Base-by-base conservation (phyloP, 228 moss, liverwort and hornwort genomes). In the Sphagnum fallax region DNA sequence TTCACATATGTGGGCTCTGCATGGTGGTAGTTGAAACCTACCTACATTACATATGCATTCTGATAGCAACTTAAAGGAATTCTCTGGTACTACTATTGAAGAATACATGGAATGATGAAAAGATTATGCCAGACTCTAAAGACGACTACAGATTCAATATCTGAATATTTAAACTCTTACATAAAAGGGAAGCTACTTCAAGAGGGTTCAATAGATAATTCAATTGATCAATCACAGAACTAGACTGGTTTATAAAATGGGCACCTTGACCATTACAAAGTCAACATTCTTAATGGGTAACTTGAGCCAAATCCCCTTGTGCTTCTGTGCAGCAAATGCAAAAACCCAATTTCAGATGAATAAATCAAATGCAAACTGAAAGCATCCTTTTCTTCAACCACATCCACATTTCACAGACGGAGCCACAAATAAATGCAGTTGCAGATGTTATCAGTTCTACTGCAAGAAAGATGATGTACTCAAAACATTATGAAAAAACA, bases 261-360 rank as follows among this genome's bases (percentile, higher is more conserved):
- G 32, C 75, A 78, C 85, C 77, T 86, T 65, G 47, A 86, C 67
- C 52, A 86, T 81, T 15, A 86, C 79, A 49, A 86, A 78, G 48
- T 50, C 71, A 52, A 77, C 73, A 51, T 66, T 83, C 16, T 65
- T 71, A 9, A 0, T 65, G 7, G 81, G 78, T 48, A 89, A 68
- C 64, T 82, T 80, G 50, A 84, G 72, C 84, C 89, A 89, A 16
- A 86, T 66, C 60, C 86, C 86, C 62, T 82, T 89, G 70, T 72
- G 78, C 53, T 71, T 65, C 86, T 89, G 83, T 65, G 8, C 53
- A 55, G 12, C 10, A 67, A 47, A 64, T 7, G 5, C 47, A 14
- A 10, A 9, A 13, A n/a, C 49, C 5, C 65, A 47, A 12, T 12
- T 65, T 65, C 65, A 9, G 49, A 12, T 65, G 4, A 47, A 6